Evolutionary conservation across 441 rosid genomes (phyloP), one percentile per base, ranked within the genome.

Genomic region (Erysimum pusillum): DNA sequence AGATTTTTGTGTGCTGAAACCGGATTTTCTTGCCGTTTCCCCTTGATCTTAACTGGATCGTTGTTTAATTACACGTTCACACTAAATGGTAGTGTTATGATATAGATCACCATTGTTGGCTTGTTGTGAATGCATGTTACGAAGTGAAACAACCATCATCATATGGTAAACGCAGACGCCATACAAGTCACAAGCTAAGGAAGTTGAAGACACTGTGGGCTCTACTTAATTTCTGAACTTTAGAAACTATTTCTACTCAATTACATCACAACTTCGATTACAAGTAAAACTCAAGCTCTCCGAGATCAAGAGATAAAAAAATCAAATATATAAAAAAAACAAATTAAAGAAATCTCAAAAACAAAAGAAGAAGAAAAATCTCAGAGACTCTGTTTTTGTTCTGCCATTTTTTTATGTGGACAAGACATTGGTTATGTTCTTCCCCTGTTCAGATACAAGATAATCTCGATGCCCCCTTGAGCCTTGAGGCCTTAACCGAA

Each of bases 371-470:
- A 72, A 49, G 12, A 67, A 66, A 64, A 51, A n/a, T 6, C 52
- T 35, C 38, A 67, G 69, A 32, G 17, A 17, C 58, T 75, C 63
- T 73, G 74, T 36, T 8, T 72, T 10, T 59, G 63, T 52, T 78
- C 51, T 42, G 6, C 59, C 10, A 60, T 22, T 22, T 39, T 39
- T 73, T 25, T 71, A 79, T 57, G 82, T 77, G 42, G 83, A 82
- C 46, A 79, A 69, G 32, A 80, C 83, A 76, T 83, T 76, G 42
- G 52, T 51, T 71, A 74, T 63, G 61, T 66, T 80, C 81, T 74
- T 83, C 66, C 87, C 85, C 42, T 73, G 77, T 67, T 85, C 78
- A 73, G 82, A 48, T 80, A 80, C 87, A 76, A 76, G 74, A 79
- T 74, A 81, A 75, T 69, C 83, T 64, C 54, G 67, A 76, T 66